Evolutionary conservation across 306 rosid species (phyloP).

Genomic region (Rosa chinensis): DNA sequence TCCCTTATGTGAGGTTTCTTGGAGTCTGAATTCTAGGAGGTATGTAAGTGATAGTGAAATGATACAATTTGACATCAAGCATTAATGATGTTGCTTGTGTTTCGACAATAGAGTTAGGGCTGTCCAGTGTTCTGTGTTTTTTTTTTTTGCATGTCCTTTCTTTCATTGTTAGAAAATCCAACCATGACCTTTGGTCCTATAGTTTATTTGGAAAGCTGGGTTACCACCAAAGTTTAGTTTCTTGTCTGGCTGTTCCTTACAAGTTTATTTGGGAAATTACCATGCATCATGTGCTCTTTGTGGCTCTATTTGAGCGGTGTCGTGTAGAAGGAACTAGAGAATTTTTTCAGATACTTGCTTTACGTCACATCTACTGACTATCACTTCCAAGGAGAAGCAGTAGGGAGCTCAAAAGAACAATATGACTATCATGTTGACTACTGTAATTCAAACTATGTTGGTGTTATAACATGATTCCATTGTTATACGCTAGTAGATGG

Average conservation of each 20-base stretch:
- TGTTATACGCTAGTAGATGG: neutral
- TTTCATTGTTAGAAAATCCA: neutral
- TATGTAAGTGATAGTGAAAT: neutral
- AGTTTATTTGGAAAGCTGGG: neutral
- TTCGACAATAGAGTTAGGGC: neutral
- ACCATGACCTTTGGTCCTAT: neutral
- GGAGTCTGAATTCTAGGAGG: neutral
- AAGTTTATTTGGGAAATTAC: neutral
- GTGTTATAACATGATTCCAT: neutral
- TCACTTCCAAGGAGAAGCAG: neutral
- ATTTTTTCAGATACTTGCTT: neutral
- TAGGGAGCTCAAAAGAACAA: neutral
- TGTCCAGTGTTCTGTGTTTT: neutral
- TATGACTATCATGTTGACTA: neutral
- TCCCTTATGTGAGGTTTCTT: neutral
- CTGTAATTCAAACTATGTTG: neutral
- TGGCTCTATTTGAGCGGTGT: neutral
- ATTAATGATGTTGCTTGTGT: neutral
- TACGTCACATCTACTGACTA: neutral
- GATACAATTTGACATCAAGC: neutral
- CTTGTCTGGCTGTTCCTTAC: neutral
- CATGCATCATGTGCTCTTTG: neutral
- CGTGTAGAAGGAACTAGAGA: neutral
- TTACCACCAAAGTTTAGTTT: neutral
- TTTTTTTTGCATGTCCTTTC: neutral